Base-by-base conservation (phyloP, 768 basidiomycete species). In the Strobilomyces confusus region DNA sequence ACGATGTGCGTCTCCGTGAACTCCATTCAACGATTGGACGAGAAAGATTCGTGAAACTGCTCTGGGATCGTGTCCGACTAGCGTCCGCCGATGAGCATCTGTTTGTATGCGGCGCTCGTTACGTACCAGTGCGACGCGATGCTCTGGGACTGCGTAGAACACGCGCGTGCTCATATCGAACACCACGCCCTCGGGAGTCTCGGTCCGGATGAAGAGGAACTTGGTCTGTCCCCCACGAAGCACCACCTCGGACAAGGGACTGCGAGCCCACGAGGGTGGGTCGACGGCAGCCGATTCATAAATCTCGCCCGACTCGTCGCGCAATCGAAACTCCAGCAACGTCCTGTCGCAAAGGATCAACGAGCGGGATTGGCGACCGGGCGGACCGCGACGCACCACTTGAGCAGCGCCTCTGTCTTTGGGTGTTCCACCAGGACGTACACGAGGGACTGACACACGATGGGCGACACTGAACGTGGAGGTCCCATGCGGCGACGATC, bases 301-400 rank as follows among this genome's bases (percentile, higher is more conserved):
- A n/a, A n/a, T n/a, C n/a, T n/a, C n/a, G n/a, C n/a, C n/a, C n/a
- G n/a, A n/a, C n/a, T n/a, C n/a, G n/a, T n/a, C n/a, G n/a, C n/a
- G n/a, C n/a, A n/a, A n/a, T n/a, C n/a, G n/a, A n/a, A n/a, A n/a
- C n/a, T n/a, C n/a, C n/a, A n/a, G n/a, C n/a, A n/a, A n/a, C n/a
- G n/a, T n/a, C n/a, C n/a, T n/a, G n/a, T n/a, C n/a, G n/a, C n/a
- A n/a, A n/a, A n/a, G n/a, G n/a, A n/a, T n/a, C n/a, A n/a, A n/a
- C n/a, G n/a, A n/a, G n/a, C n/a, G n/a, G n/a, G n/a, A n/a, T n/a
- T n/a, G n/a, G n/a, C n/a, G n/a, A n/a, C n/a, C n/a, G n/a, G n/a
- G n/a, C n/a, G n/a, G n/a, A n/a, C n/a, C n/a, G n/a, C n/a, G 6
- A 51, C 56, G 12, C 34, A 51, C 57, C 55, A 56, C 29, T 30